Base-by-base conservation (phyloP, 257 asterid species). In the Ilex asprella region DNA sequence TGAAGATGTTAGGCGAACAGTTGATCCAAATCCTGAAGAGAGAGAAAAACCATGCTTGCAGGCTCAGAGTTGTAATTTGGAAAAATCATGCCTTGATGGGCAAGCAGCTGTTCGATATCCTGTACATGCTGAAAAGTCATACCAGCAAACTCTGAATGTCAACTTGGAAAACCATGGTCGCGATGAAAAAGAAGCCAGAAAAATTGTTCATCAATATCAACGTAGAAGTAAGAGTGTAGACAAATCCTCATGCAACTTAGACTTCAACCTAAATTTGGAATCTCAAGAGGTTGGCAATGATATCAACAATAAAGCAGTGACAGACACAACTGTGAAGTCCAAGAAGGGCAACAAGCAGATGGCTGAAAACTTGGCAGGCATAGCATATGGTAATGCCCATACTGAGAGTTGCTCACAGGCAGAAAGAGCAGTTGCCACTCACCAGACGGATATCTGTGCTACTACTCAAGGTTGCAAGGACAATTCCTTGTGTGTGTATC, bases 401-500 rank as follows among this genome's bases (percentile, higher is more conserved):
- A 1, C 50, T 44, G 13, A 12, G 9, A 7, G 13, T 12, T 7
- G 9, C 11, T 44, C 50, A 44, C 50, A 7, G 50, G 50, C 13
- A 44, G 50, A 12, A 44, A 44, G 50, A 44, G 50, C 11, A 44
- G 50, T 0, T 44, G 9, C 11, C 13, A 44, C 13, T 44, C 13
- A 44, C 50, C 13, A 44, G 50, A 44, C 1, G 9, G 13, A 44
- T 44, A 0, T 8, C 13, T 12, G 50, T 8, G 9, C 9, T 12
- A 44, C 13, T 21, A 0, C 27, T 21, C 27, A 21, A 21, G 27
- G 27, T 21, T 21, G 27, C 27, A 21, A 49, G 16, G 10, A 12
- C 54, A 54, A 32, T 44, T 50, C 58, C 55, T 43, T 65, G 63
- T 27, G 6, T 39, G 73, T 71, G 10, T 76, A 72, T 53, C 61